Conservation (phyloP, 2,329 filamentous ascomycete species). For the Ophiocordyceps camponoti-rufipedis region DNA sequence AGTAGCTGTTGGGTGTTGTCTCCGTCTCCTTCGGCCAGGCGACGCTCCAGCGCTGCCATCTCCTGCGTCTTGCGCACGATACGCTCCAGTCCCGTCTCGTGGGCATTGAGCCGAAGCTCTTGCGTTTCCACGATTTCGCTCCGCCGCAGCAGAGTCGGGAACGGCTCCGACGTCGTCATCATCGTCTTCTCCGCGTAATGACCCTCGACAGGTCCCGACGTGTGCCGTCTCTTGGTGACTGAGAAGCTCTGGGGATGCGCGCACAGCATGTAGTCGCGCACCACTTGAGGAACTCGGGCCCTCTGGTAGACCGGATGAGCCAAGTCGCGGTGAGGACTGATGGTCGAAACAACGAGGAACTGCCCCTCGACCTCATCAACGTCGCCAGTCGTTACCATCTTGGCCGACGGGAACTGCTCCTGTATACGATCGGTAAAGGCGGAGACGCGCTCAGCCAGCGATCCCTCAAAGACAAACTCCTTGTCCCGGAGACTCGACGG, state of each 20-base stretch:
- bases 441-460: constrained; percentile 54
- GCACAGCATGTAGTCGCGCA: constrained; percentile 73
- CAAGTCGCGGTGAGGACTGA: constrained; percentile 70
- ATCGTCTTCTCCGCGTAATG: constrained; percentile 71
- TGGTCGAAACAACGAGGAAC: constrained; percentile 64
- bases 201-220: constrained; percentile 48
- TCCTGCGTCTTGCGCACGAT: constrained; percentile 84
- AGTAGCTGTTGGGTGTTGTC: constrained; percentile 49
- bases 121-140: constrained; percentile 63
- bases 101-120: constrained; percentile 48
- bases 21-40: constrained; percentile 54
- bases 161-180: constrained; percentile 67
- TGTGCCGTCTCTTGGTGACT: constrained; percentile 53
- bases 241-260: constrained; percentile 65
- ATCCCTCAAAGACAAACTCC: constrained; percentile 80
- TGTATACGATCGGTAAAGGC: constrained; percentile 86
- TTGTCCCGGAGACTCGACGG: constrained; percentile 68
- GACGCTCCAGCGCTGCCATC: constrained; percentile 57
- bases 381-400: constrained; percentile 52
- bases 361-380: constrained; percentile 78
- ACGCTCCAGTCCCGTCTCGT: constrained; percentile 81
- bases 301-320: constrained; percentile 73
- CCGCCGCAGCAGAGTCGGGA: constrained; percentile 77
- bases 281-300: constrained; percentile 62
- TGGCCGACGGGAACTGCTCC: constrained; percentile 70